Evolutionary conservation across 495 filamentous ascomycete species (phyloP), one percentile per base, ranked within the genome.

Genomic region (Paragyromitra xinjiangensis): DNA sequence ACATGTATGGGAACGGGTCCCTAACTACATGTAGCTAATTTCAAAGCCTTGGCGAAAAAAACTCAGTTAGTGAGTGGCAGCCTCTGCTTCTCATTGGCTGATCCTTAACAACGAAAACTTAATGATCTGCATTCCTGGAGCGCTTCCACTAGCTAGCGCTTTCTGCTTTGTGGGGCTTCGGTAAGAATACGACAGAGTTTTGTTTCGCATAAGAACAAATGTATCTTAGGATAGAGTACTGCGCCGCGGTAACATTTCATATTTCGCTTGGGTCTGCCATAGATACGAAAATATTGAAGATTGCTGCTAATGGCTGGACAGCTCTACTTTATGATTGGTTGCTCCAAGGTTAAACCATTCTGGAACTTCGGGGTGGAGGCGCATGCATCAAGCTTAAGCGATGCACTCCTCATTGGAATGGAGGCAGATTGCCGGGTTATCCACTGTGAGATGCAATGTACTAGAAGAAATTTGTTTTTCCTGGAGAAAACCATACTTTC

Each of bases 301-400:
- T 48, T 12, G 11, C 11, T 12, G 11, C 11, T 16, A 48, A 48
- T 48, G 11, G 44, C 16, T 48, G 11, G 16, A 16, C 44, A 48
- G 16, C 3, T 48, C 16, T 48, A 48, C 44, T 11, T 48, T 48
- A 16, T 16, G 7, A 53, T 22, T 22, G 50, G n/a, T 9, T 24
- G 19, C 1, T 19, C 19, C 50, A 7, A 53, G 16, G 50, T 22
- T 53, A 53, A n/a, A 19, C 50, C 9, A 62, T 62, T 39, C 58
- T 14, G 29, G 29, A 19, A 19, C 50, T 19, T n/a, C 19, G 50
- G 6, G 19, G 19, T 22, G 22, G 19, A 24, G 50, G 50, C 22
- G 50, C 50, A 37, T 59, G 56, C 26, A 37, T 29, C 24, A 62
- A 39, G 6, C 26, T 62, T 62, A 62, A 62, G 58, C 58, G 58